Percentiles rank a stretch among this genome's conserved stretches.
phyloP scores from a whole-genome alignment of 2,329 filamentous ascomycete species.

The Cladosporium sp. region DNA sequence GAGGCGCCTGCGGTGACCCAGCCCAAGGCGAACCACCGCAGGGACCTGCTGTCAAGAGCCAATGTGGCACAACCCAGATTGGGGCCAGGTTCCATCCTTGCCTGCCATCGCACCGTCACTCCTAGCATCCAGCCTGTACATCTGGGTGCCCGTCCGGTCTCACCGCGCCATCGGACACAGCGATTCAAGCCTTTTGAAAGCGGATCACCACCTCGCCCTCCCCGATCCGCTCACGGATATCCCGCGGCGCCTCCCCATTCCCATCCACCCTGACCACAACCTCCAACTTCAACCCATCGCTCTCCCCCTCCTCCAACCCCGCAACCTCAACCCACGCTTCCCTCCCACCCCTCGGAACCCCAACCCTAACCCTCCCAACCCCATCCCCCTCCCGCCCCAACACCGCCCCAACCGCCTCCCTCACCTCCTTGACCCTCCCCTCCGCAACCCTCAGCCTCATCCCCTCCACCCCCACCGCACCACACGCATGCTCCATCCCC shows the following conservation, averaged over 20 bases:
- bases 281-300: neutral
- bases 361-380: neutral
- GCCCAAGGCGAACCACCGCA: slow-evolving; percentile 3
- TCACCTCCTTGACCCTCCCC: slow-evolving; percentile 1
- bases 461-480: slow-evolving; percentile 47
- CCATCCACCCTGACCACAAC: neutral
- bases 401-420: neutral
- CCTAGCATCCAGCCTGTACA: too few species aligned
- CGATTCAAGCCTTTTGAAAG: neutral
- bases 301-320: neutral
- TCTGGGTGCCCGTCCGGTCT: too few species aligned
- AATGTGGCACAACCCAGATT: slow-evolving; percentile 6
- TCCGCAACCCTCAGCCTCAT: slow-evolving; percentile 25
- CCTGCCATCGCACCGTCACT: too few species aligned
- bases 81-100: neutral
- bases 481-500: slow-evolving; percentile 45
- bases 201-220: neutral
- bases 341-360: neutral
- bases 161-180: too few species aligned
- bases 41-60: neutral
- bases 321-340: neutral
- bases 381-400: neutral
- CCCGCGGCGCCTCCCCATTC: neutral
- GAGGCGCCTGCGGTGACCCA: slow-evolving; percentile 6
- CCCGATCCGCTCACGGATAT: slow-evolving; percentile 1